Percentiles rank a stretch among this genome's conserved stretches.
Evolutionary conservation across 2,329 filamentous ascomycete species (phyloP).

Genomic region (Blastomyces emzantsi): DNA sequence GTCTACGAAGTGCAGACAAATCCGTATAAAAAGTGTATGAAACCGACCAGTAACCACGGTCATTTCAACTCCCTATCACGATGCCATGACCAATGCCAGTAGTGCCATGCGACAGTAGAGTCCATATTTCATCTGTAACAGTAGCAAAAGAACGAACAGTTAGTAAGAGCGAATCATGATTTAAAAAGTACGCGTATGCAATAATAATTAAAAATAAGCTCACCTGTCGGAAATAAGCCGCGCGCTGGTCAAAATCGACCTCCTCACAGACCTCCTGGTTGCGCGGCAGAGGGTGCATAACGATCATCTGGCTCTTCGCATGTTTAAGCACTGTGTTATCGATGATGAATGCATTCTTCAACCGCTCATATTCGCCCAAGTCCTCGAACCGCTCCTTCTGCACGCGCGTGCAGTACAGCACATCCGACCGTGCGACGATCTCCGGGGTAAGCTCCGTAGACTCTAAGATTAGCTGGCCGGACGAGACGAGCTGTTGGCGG

Average conservation of each 20-base stretch:
- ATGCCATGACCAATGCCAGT: slow-evolving; percentile 80
- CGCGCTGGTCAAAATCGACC: slow-evolving; percentile 93
- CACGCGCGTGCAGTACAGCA: slow-evolving; percentile 93
- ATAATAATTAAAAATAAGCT: slow-evolving; percentile 35
- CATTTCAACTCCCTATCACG: slow-evolving; percentile 21
- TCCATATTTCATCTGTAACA: slow-evolving; percentile 80
- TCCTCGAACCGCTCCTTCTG: slow-evolving; percentile 94
- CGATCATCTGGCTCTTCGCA: slow-evolving; percentile 86
- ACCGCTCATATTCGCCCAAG: slow-evolving; percentile 66
- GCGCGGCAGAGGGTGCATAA: slow-evolving; percentile 90
- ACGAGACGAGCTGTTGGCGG: slow-evolving; percentile 58
- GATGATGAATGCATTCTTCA: slow-evolving; percentile 83
- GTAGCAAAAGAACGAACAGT: slow-evolving; percentile 24
- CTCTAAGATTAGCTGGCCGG: slow-evolving; percentile 69
- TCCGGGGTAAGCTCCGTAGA: slow-evolving; percentile 73
- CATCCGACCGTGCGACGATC: slow-evolving; percentile 76
- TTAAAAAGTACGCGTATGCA: not conserved
- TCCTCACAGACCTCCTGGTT: slow-evolving; percentile 92
- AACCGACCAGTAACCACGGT: not conserved
- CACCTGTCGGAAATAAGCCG: slow-evolving; percentile 98
- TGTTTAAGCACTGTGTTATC: slow-evolving; percentile 84
- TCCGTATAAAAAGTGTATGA: not conserved
- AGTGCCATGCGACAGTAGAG: slow-evolving; percentile 97
- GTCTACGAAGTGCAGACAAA: not conserved
- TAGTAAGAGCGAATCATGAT: slow-evolving; percentile 27